A percentile compares a stretch with the other conserved stretches of the same genome.
Conservation (phyloP, 148 eudicot genomes). For the Spergularia marina region DNA sequence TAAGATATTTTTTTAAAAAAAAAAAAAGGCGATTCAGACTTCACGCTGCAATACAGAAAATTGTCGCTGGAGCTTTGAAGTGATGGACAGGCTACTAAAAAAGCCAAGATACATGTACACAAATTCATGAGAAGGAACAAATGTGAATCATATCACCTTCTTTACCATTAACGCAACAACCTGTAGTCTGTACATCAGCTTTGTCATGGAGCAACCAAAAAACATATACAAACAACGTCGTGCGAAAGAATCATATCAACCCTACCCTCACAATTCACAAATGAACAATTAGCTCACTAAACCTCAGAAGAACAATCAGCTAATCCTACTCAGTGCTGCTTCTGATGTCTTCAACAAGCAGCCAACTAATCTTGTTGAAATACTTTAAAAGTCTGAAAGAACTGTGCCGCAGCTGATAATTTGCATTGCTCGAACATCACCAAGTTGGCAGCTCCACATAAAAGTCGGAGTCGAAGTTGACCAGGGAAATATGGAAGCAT, state of each 20-base stretch:
- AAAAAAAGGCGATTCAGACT: no score
- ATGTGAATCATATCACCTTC: neutral
- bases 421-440: neutral
- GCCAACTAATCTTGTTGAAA: neutral
- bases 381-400: neutral
- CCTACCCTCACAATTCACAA: neutral
- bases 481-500: neutral
- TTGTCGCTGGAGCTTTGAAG: no score
- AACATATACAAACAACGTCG: neutral
- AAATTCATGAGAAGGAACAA: neutral
- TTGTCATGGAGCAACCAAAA: neutral
- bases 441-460: neutral
- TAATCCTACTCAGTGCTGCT: neutral
- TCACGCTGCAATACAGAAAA: no score
- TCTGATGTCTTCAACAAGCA: neutral
- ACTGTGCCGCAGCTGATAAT: neutral
- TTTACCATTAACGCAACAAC: neutral
- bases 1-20: no score
- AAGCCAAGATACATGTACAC: no score
- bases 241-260: neutral
- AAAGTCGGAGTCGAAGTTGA: no score
- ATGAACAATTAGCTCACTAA: neutral
- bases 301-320: no score
- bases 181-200: constrained; percentile 7
- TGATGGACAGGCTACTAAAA: no score